A percentile compares a stretch with the other conserved stretches of the same genome.
These are phyloP conservation scores for Chaetomium olivaceum DNA, from an alignment of 2,329 filamentous ascomycete genomes.

Conservation along the genomic window DNA sequence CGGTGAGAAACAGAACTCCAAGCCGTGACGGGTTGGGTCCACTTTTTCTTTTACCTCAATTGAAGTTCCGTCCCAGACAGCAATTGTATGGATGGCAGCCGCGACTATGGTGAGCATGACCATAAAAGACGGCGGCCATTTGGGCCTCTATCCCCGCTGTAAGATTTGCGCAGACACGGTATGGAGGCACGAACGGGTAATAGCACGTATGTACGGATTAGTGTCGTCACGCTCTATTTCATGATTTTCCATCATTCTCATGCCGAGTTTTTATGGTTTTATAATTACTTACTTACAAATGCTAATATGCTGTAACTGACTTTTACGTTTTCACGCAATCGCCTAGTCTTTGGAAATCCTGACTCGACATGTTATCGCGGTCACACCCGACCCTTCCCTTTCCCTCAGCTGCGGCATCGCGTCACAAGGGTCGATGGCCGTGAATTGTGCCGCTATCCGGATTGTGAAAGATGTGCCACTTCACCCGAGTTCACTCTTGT, in stretches of 20 bases:
- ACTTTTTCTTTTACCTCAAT: not conserved
- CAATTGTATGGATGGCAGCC: not conserved
- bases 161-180: conserved; percentile 12
- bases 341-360: conserved; percentile 6
- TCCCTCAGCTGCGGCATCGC: not conserved
- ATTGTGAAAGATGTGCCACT: not conserved
- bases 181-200: conserved; percentile 5
- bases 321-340: not conserved
- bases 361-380: conserved; percentile 10
- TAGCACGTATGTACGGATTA: conserved; percentile 10
- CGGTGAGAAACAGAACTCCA: not conserved
- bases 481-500: conserved; percentile 1
- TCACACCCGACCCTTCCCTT: conserved; percentile 4
- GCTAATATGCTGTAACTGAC: not conserved
- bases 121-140: not conserved
- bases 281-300: too few relatives aligned
- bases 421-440: not conserved
- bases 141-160: conserved; percentile 1
- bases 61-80: not conserved
- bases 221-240: too few relatives aligned
- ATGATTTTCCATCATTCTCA: too few relatives aligned
- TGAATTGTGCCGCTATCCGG: not conserved
- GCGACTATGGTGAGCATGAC: too few relatives aligned
- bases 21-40: too few relatives aligned
- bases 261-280: too few relatives aligned